phyloP scores from a whole-genome alignment of 2,329 filamentous ascomycete genomes.

The Arthrobotrys megalospora region DNA sequence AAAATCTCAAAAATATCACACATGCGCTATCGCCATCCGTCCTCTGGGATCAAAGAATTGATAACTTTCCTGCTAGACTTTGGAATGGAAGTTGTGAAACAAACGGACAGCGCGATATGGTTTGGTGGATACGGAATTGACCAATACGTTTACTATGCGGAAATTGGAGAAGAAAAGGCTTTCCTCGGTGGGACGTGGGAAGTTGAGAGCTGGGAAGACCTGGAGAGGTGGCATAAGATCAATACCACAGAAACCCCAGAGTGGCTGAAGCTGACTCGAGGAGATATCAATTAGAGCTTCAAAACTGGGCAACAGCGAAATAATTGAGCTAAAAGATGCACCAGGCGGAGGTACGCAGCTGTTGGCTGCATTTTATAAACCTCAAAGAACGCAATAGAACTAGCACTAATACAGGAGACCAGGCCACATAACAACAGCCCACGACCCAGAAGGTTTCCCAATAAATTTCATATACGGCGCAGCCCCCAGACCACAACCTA shows the following conservation, averaged over 20 bases:
- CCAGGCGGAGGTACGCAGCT: slow-evolving; percentile 67
- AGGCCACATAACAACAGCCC: slow-evolving; percentile 65
- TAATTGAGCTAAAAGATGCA: slow-evolving; percentile 66
- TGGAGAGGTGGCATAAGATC: slow-evolving; percentile 66
- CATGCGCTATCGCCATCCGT: slow-evolving; percentile 73
- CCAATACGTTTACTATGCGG: slow-evolving; percentile 69
- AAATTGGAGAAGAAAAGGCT: slow-evolving; percentile 65
- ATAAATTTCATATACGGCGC: slow-evolving; percentile 68
- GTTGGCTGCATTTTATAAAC: not conserved
- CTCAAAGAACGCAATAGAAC: not conserved
- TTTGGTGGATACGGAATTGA: slow-evolving; percentile 69
- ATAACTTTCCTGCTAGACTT: slow-evolving; percentile 66
- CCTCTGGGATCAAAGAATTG: slow-evolving; percentile 63
- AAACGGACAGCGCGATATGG: slow-evolving; percentile 67
- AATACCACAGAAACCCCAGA: not conserved
- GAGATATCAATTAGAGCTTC: slow-evolving; percentile 33
- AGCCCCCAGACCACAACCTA: slow-evolving; percentile 62
- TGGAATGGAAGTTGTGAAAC: slow-evolving; percentile 68
- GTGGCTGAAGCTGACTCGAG: not conserved
- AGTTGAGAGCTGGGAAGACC: slow-evolving; percentile 68
- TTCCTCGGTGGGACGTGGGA: slow-evolving; percentile 69
- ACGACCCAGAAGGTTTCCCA: slow-evolving; percentile 68
- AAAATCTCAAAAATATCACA: slow-evolving; percentile 70
- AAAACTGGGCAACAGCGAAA: slow-evolving; percentile 65
- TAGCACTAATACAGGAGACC: not conserved